Conservation (phyloP, 2,329 filamentous ascomycete species). For the Podosphaera fusca region DNA sequence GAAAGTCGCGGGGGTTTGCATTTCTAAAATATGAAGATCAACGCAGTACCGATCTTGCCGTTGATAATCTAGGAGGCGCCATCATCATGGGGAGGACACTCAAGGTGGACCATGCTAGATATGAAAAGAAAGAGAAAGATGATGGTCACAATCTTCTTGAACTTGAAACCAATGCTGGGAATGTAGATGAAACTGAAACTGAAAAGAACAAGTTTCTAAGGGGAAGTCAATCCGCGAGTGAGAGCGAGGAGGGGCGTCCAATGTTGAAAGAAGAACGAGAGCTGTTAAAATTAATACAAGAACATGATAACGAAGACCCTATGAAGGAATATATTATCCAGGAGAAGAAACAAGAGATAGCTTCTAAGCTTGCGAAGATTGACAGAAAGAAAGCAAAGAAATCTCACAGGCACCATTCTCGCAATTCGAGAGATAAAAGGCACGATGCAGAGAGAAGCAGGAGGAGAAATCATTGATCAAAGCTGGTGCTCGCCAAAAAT, state of each 20-base stretch:
- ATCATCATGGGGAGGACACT: slow-evolving; percentile 60
- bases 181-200: slow-evolving; percentile 15
- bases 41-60: slow-evolving; percentile 79
- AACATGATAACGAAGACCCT: slow-evolving; percentile 86
- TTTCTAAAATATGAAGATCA: slow-evolving; percentile 99
- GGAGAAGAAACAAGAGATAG: slow-evolving; percentile 76
- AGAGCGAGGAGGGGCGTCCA: slow-evolving; percentile 25
- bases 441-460: no score
- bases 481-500: no score
- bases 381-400: slow-evolving; percentile 7
- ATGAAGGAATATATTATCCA: slow-evolving; percentile 85
- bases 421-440: slow-evolving; percentile 8
- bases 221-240: slow-evolving; percentile 16
- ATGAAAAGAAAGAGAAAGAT: slow-evolving; percentile 53
- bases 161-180: slow-evolving; percentile 10
- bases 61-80: slow-evolving; percentile 82
- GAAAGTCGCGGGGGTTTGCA: slow-evolving; percentile 81
- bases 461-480: no score
- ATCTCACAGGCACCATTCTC: slow-evolving; percentile 7
- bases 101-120: slow-evolving; percentile 78
- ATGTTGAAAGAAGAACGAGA: slow-evolving; percentile 65
- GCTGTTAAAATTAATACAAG: slow-evolving; percentile 46
- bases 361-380: slow-evolving; percentile 36
- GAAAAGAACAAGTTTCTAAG: slow-evolving; percentile 19
- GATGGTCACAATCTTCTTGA: slow-evolving; percentile 30